Conservation (phyloP, 2,329 filamentous ascomycete genomes). For the Colletotrichum tofieldiae region DNA sequence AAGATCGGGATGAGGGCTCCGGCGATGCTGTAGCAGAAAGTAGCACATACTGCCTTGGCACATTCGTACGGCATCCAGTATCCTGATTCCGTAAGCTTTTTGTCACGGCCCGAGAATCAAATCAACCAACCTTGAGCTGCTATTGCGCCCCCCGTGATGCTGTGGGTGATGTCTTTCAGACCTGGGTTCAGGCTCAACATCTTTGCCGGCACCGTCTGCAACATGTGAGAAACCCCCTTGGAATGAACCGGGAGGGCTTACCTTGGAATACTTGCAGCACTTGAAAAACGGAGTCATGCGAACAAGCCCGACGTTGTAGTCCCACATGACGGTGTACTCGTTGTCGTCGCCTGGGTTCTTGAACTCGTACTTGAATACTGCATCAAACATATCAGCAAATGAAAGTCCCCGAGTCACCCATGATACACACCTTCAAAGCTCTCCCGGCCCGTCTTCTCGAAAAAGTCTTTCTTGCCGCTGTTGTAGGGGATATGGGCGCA, state of each 20-base stretch:
- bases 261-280: slow-evolving; percentile 89
- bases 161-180: slow-evolving; percentile 90
- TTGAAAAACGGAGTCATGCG: slow-evolving; percentile 97
- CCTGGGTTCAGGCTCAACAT: slow-evolving; percentile 85
- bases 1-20: slow-evolving; percentile 92
- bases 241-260: not conserved
- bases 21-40: slow-evolving; percentile 89
- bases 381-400: slow-evolving; percentile 24
- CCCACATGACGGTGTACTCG: slow-evolving; percentile 90
- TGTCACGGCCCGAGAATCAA: not conserved
- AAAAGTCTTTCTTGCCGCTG: slow-evolving; percentile 92
- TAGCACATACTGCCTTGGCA: slow-evolving; percentile 88
- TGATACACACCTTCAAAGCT: slow-evolving; percentile 83
- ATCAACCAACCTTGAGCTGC: slow-evolving; percentile 83
- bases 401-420: not conserved
- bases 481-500: slow-evolving; percentile 91
- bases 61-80: slow-evolving; percentile 97
- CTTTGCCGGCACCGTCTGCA: slow-evolving; percentile 88
- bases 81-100: slow-evolving; percentile 65
- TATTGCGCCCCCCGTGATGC: slow-evolving; percentile 93
- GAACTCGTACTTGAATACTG: slow-evolving; percentile 91
- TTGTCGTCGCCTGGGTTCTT: slow-evolving; percentile 76
- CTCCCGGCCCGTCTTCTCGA: slow-evolving; percentile 87
- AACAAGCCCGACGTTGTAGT: slow-evolving; percentile 95
- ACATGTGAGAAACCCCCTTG: slow-evolving; percentile 23